Base-by-base conservation (phyloP, 306 rosid species). In the Hippophae tibetana region DNA sequence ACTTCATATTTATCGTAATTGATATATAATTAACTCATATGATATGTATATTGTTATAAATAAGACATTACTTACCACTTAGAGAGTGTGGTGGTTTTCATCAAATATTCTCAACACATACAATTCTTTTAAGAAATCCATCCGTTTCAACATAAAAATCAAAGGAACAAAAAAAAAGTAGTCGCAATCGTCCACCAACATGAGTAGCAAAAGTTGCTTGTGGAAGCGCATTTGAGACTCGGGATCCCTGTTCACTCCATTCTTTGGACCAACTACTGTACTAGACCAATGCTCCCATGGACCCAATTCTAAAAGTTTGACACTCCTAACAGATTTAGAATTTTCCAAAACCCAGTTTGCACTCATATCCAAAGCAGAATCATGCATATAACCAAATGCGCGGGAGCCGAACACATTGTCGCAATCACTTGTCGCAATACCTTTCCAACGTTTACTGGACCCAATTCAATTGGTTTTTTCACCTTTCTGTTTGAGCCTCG, bases 121-220 rank as follows among this genome's bases (percentile, higher is more conserved):
- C 23, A 18, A 18, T 18, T 18, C 23, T 18, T 18, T 18, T 18
- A 18, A 18, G 23, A 18, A 18, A 18, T 0, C 23, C 23, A 18
- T 18, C 0, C 1, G 23, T 18, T 18, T 18, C 1, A 18, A 18
- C 23, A 18, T 18, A 18, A 18, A 18, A 18, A 18, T 18, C 23
- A 18, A 18, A 18, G 23, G 23, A 18, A 18, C 23, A 18, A 18
- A 18, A 18, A 18, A n/a, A 18, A 18, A 18, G 23, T 18, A 18
- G 23, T 18, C n/a, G 81, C 96, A 95, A 87, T 40, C 92, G 79
- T 31, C 96, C 88, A 12, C 96, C 93, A n/a, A 93, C 74, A 75
- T 85, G 95, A 5, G 77, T 64, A 56, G 68, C 71, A 73, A 87
- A 83, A 31, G 40, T 71, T 0, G 95, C 95, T 58, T 13, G 86